phyloP scores from a whole-genome alignment of 2,329 filamentous ascomycete species.

The Aspergillus sp. region DNA sequence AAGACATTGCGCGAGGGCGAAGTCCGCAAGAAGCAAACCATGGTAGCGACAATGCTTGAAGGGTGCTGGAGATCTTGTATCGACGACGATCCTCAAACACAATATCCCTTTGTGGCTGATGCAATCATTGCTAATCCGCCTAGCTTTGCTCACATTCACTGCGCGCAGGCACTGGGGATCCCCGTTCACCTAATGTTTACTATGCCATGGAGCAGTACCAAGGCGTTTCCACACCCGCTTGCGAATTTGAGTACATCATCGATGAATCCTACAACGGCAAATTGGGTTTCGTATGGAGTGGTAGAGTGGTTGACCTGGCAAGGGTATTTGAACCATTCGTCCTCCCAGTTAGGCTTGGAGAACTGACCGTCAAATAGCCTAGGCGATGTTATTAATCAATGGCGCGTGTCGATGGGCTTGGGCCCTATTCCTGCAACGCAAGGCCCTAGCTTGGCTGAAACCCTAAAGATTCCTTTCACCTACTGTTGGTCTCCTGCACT shows the following conservation, averaged over 20 bases:
- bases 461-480: slow-evolving; percentile 43
- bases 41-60: slow-evolving; percentile 39
- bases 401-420: slow-evolving; percentile 41
- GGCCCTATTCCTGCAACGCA: slow-evolving; percentile 38
- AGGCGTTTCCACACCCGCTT: slow-evolving; percentile 50
- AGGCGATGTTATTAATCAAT: slow-evolving; percentile 49
- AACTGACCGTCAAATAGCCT: slow-evolving; percentile 25
- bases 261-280: slow-evolving; percentile 36
- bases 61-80: slow-evolving; percentile 44
- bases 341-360: too few relatives aligned
- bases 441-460: slow-evolving; percentile 37
- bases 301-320: slow-evolving; percentile 54
- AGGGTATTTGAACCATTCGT: slow-evolving; percentile 29
- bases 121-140: slow-evolving; percentile 57
- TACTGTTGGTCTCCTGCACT: slow-evolving; percentile 48
- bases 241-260: slow-evolving; percentile 45
- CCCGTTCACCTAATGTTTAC: slow-evolving; percentile 55
- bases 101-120: slow-evolving; percentile 53
- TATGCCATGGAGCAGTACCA: slow-evolving; percentile 52
- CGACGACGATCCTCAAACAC: slow-evolving; percentile 27
- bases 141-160: slow-evolving; percentile 54
- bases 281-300: slow-evolving; percentile 49
- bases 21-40: slow-evolving; percentile 29
- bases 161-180: slow-evolving; percentile 50
- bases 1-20: slow-evolving; percentile 37